These are phyloP conservation scores for Bipolaris gigantea DNA, from an alignment of 2,329 filamentous ascomycete species.

Conservation along the genomic window DNA sequence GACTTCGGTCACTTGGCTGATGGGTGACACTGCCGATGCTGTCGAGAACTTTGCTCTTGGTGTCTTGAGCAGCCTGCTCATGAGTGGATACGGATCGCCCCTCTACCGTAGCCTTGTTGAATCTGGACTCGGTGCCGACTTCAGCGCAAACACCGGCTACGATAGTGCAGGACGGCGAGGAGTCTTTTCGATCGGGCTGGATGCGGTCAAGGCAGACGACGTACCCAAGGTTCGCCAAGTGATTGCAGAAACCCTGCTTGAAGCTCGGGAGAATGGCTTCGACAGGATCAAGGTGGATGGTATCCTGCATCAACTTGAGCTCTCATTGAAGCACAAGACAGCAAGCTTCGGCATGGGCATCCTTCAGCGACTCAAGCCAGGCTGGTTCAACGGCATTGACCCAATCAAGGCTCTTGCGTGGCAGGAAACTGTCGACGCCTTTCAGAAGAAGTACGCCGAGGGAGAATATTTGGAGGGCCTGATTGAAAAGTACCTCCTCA, in stretches of 20 bases:
- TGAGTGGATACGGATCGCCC: conserved; percentile 94
- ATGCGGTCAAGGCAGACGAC: conserved; percentile 81
- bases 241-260: conserved; percentile 71
- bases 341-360: conserved; percentile 91
- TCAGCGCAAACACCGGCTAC: conserved; percentile 91
- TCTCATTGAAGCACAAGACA: conserved; percentile 94
- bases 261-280: conserved; percentile 75
- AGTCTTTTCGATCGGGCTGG: conserved; percentile 88
- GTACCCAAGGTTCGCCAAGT: conserved; percentile 74
- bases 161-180: conserved; percentile 75
- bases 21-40: conserved; percentile 78
- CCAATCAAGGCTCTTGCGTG: conserved; percentile 89
- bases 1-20: conserved; percentile 90
- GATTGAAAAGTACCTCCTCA: conserved; percentile 86
- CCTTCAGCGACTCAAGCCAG: conserved; percentile 82
- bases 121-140: conserved; percentile 86
- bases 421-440: conserved; percentile 84
- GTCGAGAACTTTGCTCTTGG: conserved; percentile 86
- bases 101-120: conserved; percentile 88
- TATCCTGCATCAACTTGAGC: conserved; percentile 87
- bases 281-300: conserved; percentile 90
- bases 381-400: conserved; percentile 95
- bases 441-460: conserved; percentile 74
- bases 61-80: conserved; percentile 78
- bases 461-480: conserved; percentile 81